Evolutionary conservation across 208 protist species (phyloP).

Genomic region (Strigomonas culicis): DNA sequence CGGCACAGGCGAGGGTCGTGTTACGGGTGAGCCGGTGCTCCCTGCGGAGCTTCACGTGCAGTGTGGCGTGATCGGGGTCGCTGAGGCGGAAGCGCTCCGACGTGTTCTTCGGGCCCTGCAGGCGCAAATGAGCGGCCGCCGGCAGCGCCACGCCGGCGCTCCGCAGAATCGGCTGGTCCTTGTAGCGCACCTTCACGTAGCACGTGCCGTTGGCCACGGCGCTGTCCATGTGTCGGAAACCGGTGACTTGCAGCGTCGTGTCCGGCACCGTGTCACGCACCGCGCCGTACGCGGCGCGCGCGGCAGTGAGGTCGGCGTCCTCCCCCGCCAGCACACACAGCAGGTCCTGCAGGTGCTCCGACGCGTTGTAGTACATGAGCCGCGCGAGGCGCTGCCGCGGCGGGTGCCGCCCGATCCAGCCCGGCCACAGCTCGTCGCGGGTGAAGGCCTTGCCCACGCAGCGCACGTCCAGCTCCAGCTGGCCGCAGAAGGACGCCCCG

Average conservation of each 20-base stretch:
- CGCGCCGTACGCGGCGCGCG: conserved; percentile 13
- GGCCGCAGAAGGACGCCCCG: conserved; percentile 21
- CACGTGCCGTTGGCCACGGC: neutral
- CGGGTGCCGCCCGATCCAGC: neutral
- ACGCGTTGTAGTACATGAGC: conserved; percentile 24
- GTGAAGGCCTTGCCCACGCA: neutral
- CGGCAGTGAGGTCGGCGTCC: conserved; percentile 4
- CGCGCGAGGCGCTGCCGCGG: conserved; percentile 12
- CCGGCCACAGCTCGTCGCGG: neutral
- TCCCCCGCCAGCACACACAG: conserved; percentile 25
- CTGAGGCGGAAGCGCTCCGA: neutral
- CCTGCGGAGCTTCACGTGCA: too few species aligned
- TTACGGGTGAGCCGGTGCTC: too few species aligned
- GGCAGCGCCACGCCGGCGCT: neutral
- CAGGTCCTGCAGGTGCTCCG: conserved; percentile 29
- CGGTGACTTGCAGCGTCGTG: neutral
- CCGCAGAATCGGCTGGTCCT: neutral
- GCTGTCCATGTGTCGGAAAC: too few species aligned
- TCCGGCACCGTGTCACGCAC: neutral
- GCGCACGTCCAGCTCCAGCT: conserved; percentile 23
- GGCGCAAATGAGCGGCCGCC: neutral
- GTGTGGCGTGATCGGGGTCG: too few species aligned
- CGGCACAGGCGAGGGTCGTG: too few species aligned
- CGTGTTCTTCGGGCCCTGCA: neutral
- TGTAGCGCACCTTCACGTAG: conserved; percentile 12